phyloP scores from a whole-genome alignment of 2,329 filamentous ascomycete genomes.

The Drechslera avenae region DNA sequence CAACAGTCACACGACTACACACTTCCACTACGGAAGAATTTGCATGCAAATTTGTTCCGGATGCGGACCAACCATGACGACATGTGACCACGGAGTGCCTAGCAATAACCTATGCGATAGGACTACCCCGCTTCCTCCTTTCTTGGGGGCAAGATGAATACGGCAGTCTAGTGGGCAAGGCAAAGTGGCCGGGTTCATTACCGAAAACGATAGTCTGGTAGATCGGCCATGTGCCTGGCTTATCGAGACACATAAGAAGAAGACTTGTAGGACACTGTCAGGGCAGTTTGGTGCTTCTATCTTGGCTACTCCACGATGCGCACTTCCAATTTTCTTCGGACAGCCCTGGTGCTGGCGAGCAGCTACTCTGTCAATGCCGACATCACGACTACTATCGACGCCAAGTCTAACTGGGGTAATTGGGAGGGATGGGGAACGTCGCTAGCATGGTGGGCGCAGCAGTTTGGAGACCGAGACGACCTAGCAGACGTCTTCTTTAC shows the following conservation, averaged over 20 bases:
- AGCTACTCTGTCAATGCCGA: constrained; percentile 7
- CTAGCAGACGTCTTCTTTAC: constrained; percentile 15
- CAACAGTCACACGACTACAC: no score
- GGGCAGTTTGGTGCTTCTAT: neutral
- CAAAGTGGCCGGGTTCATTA: no score
- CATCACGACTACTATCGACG: constrained; percentile 6
- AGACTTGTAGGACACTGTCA: neutral
- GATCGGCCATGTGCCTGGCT: no score
- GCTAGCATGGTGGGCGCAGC: constrained; percentile 15
- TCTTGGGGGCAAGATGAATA: no score
- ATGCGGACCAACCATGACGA: neutral
- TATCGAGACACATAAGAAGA: no score
- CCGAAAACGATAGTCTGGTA: no score
- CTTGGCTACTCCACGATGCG: constrained; percentile 3
- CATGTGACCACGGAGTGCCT: no score
- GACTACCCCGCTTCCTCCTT: no score
- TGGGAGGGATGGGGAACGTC: constrained; percentile 17
- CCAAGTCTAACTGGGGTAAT: constrained; percentile 12
- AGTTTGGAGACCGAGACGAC: constrained; percentile 10
- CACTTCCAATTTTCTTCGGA: constrained; percentile 2
- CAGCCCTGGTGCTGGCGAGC: constrained; percentile 5
- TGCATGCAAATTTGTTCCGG: constrained; percentile 2
- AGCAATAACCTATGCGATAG: no score
- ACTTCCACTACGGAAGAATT: constrained; percentile 10
- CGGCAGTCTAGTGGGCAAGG: no score